These are phyloP conservation scores for Aspergillus diversus DNA, from an alignment of 495 filamentous ascomycete species.

Conservation along the genomic window DNA sequence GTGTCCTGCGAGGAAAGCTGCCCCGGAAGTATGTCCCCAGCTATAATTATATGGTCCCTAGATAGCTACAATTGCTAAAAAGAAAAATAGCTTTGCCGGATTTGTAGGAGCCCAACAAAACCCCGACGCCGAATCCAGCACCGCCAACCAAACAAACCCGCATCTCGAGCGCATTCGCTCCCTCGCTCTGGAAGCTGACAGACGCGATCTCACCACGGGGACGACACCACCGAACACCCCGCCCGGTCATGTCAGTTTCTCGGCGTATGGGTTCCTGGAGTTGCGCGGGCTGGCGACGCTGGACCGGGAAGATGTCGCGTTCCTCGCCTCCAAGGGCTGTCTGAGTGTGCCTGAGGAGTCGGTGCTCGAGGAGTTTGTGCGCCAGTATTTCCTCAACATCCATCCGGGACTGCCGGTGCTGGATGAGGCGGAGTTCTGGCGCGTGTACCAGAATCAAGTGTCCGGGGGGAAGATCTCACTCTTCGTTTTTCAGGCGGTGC, in stretches of 20 bases:
- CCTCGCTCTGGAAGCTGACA: conserved; percentile 11
- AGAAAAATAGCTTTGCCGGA: conserved; percentile 12
- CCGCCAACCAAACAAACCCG: conserved; percentile 15
- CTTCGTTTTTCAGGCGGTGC: conserved; percentile 52
- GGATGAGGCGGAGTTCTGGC: conserved; percentile 54
- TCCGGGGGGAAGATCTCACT: conserved; percentile 39
- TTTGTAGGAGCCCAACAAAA: conserved; percentile 12
- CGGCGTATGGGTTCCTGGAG: conserved; percentile 45
- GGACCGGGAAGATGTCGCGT: conserved; percentile 47
- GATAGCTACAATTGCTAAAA: background rate
- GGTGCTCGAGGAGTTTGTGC: conserved; percentile 47
- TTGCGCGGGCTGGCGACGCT: conserved; percentile 38
- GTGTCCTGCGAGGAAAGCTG: conserved; percentile 34
- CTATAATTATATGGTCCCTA: too few relatives aligned
- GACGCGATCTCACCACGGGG: background rate
- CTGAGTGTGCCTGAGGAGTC: conserved; percentile 43
- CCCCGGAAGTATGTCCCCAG: conserved; percentile 38
- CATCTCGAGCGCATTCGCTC: conserved; percentile 18
- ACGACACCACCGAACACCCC: background rate
- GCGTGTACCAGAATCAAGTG: conserved; percentile 31
- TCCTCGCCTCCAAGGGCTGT: conserved; percentile 46
- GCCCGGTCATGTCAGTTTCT: conserved; percentile 21
- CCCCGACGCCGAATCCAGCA: conserved; percentile 3
- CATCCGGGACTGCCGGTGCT: conserved; percentile 51
- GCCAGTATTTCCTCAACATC: conserved; percentile 51